phyloP scores from a whole-genome alignment of 257 asterid species.

The Solanum rostratum region DNA sequence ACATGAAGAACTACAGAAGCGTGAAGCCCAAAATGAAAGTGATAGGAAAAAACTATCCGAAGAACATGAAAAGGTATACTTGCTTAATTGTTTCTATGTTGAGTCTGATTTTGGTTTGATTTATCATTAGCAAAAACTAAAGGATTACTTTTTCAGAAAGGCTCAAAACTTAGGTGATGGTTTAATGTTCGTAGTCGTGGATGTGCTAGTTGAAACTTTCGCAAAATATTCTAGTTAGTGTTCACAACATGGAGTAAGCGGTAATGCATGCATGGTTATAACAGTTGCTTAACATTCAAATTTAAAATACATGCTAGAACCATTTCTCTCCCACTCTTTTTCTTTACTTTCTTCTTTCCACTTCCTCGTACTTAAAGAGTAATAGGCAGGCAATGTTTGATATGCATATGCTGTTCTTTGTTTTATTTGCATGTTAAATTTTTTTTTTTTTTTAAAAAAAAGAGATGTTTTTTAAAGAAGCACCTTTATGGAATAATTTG shows the following conservation, averaged over 20 bases:
- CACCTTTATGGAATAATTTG: neutral
- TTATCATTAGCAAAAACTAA: neutral
- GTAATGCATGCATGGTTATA: neutral
- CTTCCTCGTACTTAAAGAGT: neutral
- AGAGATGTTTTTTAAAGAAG: neutral
- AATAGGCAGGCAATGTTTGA: neutral
- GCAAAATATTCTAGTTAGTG: neutral
- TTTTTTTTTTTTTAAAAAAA: too few species aligned
- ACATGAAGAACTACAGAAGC: conserved; percentile 57
- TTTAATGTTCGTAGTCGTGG: neutral
- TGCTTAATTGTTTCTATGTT: neutral
- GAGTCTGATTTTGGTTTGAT: neutral
- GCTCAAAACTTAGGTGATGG: neutral
- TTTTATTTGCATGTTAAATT: neutral
- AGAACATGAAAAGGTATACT: conserved; percentile 70
- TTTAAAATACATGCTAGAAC: neutral
- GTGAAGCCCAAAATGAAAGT: conserved; percentile 67
- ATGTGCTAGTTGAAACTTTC: neutral
- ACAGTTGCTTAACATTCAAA: neutral
- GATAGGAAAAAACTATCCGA: conserved; percentile 60
- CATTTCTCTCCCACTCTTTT: neutral
- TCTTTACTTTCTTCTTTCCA: neutral
- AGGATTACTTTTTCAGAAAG: neutral
- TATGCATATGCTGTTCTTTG: neutral
- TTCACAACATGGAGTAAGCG: neutral